Conservation (phyloP, 2,329 filamentous ascomycete species). For the Rosellinia necatrix region DNA sequence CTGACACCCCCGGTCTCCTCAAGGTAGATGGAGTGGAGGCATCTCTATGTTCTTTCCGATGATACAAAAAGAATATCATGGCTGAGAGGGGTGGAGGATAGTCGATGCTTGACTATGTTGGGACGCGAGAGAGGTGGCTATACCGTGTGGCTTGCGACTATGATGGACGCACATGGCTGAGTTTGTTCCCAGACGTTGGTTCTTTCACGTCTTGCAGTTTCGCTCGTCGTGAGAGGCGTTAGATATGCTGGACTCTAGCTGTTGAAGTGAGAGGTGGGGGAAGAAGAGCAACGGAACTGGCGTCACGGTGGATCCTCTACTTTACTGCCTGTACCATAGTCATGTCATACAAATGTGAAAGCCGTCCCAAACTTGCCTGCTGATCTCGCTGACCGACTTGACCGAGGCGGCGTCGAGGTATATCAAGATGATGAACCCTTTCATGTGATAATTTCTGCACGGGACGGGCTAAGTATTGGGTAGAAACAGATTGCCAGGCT, state of each 20-base stretch:
- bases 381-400: neutral
- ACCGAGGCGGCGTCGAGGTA: neutral
- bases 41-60: slow-evolving; percentile 33
- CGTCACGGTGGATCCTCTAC: slow-evolving; percentile 34
- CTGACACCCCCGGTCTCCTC: slow-evolving; percentile 37
- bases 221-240: slow-evolving; percentile 16
- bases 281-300: slow-evolving; percentile 35
- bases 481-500: too few species aligned
- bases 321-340: slow-evolving; percentile 41
- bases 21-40: slow-evolving; percentile 43
- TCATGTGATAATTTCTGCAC: neutral
- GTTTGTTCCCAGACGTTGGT: slow-evolving; percentile 29
- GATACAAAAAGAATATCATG: slow-evolving; percentile 36
- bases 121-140: slow-evolving; percentile 19
- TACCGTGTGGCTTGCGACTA: slow-evolving; percentile 25
- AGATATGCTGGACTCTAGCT: slow-evolving; percentile 32
- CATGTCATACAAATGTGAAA: slow-evolving; percentile 40
- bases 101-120: slow-evolving; percentile 18
- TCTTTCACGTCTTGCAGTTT: slow-evolving; percentile 26
- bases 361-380: slow-evolving; percentile 27
- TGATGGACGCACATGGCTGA: slow-evolving; percentile 27
- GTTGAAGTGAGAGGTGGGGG: slow-evolving; percentile 28
- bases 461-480: neutral
- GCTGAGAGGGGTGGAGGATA: slow-evolving; percentile 22
- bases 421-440: neutral